A percentile compares a stretch with the other conserved stretches of the same genome.
Conservation (phyloP, 495 filamentous ascomycete genomes). For the Viridothelium virens region DNA sequence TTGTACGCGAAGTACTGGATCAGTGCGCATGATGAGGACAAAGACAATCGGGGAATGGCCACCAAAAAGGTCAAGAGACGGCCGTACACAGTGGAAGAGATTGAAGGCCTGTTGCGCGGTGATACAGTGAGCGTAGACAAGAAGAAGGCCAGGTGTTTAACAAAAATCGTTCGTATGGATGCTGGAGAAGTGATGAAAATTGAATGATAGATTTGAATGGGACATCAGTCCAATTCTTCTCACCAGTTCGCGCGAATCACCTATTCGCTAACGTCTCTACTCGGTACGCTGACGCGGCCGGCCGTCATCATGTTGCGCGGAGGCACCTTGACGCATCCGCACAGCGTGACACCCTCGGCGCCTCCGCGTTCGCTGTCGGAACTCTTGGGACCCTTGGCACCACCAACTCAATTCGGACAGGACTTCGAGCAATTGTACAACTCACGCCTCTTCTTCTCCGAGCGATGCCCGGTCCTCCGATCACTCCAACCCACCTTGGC, state of each 20-base stretch:
- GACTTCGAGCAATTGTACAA: too few relatives aligned
- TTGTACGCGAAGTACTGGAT: constrained; percentile 53
- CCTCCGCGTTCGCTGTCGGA: too few relatives aligned
- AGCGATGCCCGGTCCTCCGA: not conserved
- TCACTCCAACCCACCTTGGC: not conserved
- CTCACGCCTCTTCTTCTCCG: too few relatives aligned
- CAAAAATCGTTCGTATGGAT: not conserved
- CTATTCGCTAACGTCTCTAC: not conserved
- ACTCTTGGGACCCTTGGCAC: too few relatives aligned
- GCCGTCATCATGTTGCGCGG: too few relatives aligned
- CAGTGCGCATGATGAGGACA: constrained; percentile 58
- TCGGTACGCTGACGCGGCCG: too few relatives aligned
- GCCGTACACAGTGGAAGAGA: constrained; percentile 41
- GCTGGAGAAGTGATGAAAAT: constrained; percentile 11
- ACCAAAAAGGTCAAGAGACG: constrained; percentile 43
- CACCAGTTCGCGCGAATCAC: not conserved
- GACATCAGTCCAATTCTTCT: not conserved
- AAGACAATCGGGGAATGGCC: constrained; percentile 48
- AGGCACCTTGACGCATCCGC: too few relatives aligned
- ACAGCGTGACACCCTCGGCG: too few relatives aligned
- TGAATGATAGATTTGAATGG: not conserved
- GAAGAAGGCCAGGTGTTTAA: not conserved
- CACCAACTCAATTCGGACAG: too few relatives aligned
- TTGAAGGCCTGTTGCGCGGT: constrained; percentile 33
- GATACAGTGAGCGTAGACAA: not conserved